Evolutionary conservation across 2,329 filamentous ascomycete species (phyloP).

Genomic region (Conoideocrella luteorostrata): DNA sequence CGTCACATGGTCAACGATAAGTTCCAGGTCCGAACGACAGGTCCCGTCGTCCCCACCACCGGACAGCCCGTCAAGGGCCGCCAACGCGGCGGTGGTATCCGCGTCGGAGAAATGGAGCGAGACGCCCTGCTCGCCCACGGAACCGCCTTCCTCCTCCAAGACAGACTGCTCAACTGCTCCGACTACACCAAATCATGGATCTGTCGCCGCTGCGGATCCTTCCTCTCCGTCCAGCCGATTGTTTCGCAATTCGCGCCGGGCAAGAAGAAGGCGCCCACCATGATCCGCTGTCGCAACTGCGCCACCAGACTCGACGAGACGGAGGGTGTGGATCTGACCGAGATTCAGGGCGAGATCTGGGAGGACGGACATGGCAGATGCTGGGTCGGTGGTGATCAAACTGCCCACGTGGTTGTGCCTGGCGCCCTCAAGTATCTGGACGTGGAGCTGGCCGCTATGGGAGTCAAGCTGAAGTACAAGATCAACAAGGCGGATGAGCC

Average conservation of each 20-base stretch:
- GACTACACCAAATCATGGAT: conserved; percentile 89
- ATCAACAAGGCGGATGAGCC: conserved; percentile 59
- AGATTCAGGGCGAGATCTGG: conserved; percentile 71
- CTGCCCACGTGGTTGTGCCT: conserved; percentile 85
- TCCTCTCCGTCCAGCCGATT: conserved; percentile 79
- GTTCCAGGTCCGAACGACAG: conserved; percentile 94
- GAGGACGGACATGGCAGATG: conserved; percentile 81
- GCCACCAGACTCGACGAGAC: conserved; percentile 55
- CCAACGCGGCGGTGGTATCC: conserved; percentile 94
- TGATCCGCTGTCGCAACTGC: conserved; percentile 74
- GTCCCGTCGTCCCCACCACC: conserved; percentile 81
- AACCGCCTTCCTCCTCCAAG: conserved; percentile 88
- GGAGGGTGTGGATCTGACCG: conserved; percentile 48
- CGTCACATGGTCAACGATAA: conserved; percentile 99
- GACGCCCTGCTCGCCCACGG: conserved; percentile 93
- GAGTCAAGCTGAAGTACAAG: conserved; percentile 83
- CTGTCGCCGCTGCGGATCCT: conserved; percentile 82
- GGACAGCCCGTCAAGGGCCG: conserved; percentile 96
- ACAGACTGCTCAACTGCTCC: conserved; percentile 93
- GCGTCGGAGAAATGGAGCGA: conserved; percentile 98
- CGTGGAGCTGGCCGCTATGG: conserved; percentile 94
- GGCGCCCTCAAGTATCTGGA: conserved; percentile 90
- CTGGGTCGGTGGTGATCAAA: conserved; percentile 84
- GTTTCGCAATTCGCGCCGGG: conserved; percentile 55
- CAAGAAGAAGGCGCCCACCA: conserved; percentile 59